Percentiles rank a stretch among this genome's conserved stretches.
Conservation (phyloP, 768 basidiomycete species). For the Lactarius sanguifluus region DNA sequence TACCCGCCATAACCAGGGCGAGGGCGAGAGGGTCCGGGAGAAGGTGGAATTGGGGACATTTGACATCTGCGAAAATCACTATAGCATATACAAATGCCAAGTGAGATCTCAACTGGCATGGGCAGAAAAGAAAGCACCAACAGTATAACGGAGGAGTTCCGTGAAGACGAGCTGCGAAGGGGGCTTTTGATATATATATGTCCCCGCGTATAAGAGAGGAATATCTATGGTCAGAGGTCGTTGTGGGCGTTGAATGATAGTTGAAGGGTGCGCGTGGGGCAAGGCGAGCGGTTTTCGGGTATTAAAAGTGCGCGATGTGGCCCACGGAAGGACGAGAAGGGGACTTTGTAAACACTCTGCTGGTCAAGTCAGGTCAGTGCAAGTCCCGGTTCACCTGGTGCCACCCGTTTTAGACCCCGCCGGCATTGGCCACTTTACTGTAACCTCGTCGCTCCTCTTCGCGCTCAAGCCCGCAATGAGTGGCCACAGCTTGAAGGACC, state of each 20-base stretch:
- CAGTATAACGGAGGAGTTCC: background rate
- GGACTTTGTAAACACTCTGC: background rate
- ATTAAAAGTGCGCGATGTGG: conserved; percentile 12
- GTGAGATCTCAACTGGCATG: conserved; percentile 8
- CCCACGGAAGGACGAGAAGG: conserved; percentile 15
- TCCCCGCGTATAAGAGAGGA: background rate
- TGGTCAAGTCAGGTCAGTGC: background rate
- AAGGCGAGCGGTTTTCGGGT: conserved; percentile 4
- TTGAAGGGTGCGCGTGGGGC: background rate
- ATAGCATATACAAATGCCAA: conserved; percentile 16
- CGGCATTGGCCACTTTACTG: background rate
- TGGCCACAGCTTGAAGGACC: conserved; percentile 16
- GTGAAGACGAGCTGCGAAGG: conserved; percentile 5
- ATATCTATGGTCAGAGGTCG: conserved; percentile 2
- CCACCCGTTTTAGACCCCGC: conserved; percentile 20
- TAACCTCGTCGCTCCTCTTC: background rate
- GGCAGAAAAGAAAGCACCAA: background rate
- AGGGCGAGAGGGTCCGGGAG: conserved; percentile 48
- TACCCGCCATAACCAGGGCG: conserved; percentile 52
- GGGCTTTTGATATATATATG: background rate
- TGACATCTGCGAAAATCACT: conserved; percentile 26
- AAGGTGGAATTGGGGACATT: conserved; percentile 47
- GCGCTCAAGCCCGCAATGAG: conserved; percentile 9
- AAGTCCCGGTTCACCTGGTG: conserved; percentile 16
- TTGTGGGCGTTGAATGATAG: background rate